Evolutionary conservation across 169 alveolate species (phyloP).

Genomic region (Plasmodium vivax): DNA sequence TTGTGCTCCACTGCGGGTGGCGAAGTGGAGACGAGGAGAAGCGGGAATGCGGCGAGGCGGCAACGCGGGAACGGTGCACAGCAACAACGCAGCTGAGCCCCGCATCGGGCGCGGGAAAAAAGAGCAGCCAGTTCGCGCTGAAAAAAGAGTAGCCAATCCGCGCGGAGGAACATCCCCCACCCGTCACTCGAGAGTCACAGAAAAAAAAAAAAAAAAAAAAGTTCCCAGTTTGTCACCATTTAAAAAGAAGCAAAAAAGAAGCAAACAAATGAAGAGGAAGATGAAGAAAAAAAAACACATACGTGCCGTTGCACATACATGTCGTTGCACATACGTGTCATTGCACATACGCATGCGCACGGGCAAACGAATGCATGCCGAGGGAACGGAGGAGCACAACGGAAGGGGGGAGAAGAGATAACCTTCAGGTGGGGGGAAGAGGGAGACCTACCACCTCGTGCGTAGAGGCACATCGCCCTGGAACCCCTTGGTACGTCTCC

Average conservation of each 20-base stretch:
- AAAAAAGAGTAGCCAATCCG: neutral
- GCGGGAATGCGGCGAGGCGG: neutral
- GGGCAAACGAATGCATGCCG: neutral
- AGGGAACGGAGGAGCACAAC: neutral
- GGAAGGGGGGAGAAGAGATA: neutral
- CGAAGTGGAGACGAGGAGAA: neutral
- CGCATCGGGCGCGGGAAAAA: neutral
- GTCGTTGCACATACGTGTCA: neutral
- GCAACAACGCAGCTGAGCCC: neutral
- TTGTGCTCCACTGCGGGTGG: neutral
- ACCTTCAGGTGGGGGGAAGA: neutral
- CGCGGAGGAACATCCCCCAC: neutral
- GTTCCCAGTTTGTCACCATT: no score
- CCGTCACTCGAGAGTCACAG: neutral
- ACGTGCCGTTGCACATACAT: no score
- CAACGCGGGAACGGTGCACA: neutral
- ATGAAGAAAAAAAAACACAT: no score
- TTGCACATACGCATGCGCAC: neutral
- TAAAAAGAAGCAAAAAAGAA: no score
- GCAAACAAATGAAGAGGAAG: neutral
- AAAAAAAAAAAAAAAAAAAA: neutral
- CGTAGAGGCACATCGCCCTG: neutral
- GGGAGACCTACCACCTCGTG: neutral
- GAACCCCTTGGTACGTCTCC: neutral
- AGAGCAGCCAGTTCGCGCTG: no score